These are phyloP conservation scores for Uromyces viciae-fabae DNA, from an alignment of 1,284 basidiomycete species.

Conservation along the genomic window DNA sequence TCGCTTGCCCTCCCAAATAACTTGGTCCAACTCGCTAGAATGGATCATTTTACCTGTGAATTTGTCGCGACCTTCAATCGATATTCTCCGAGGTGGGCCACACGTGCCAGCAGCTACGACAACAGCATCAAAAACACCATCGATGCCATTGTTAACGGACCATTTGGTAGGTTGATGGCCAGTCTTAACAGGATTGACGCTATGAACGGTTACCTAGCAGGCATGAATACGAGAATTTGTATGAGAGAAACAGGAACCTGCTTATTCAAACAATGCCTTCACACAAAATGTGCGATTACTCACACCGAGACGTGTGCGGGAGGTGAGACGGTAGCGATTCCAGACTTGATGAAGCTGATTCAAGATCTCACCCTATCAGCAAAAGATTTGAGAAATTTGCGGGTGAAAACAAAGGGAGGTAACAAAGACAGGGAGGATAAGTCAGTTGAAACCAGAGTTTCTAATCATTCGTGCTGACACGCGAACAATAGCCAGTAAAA, in stretches of 20 bases:
- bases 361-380: constrained; percentile 29
- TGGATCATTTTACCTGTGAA: constrained; percentile 33
- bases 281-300: too few relatives aligned
- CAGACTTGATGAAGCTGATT: constrained; percentile 23
- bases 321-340: constrained; percentile 28
- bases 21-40: constrained; percentile 30
- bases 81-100: constrained; percentile 12
- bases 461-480: not conserved
- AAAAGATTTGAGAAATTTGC: not conserved
- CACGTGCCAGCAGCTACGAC: constrained; percentile 42
- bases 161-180: constrained; percentile 18
- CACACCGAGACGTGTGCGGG: constrained; percentile 30
- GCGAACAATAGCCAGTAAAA: too few relatives aligned
- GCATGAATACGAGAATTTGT: too few relatives aligned
- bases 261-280: too few relatives aligned
- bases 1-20: constrained; percentile 19
- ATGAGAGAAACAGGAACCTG: not conserved
- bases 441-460: too few relatives aligned
- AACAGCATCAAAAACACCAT: constrained; percentile 36
- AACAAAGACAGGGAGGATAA: not conserved
- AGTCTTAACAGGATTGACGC: not conserved
- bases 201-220: constrained; percentile 3
- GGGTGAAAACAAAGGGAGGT: not conserved
- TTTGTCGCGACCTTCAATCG: constrained; percentile 1
- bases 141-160: constrained; percentile 27